Percentiles rank a stretch among this genome's conserved stretches.
phyloP scores from a whole-genome alignment of 805 yeast genomes.

The Cyberlindnera galapagoensis region DNA sequence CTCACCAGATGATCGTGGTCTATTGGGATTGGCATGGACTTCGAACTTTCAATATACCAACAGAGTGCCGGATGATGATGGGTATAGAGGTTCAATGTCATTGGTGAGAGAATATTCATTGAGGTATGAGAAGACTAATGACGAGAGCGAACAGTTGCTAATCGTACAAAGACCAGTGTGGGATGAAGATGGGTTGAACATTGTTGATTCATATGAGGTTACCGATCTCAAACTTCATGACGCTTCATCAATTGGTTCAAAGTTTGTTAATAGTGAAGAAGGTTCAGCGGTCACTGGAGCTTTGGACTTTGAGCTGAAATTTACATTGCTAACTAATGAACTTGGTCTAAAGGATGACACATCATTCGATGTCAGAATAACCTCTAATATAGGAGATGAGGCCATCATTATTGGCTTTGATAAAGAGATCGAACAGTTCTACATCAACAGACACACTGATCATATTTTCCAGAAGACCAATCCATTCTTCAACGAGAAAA shows the following conservation, averaged over 20 bases:
- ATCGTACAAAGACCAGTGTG: slow-evolving; percentile 24
- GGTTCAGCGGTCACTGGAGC: slow-evolving; percentile 20
- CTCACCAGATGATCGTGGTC: slow-evolving; percentile 16
- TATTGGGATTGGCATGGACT: slow-evolving; percentile 36
- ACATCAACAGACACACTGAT: slow-evolving; percentile 23
- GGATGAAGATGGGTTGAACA: slow-evolving; percentile 3
- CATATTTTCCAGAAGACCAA: slow-evolving; percentile 18
- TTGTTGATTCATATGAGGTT: neutral
- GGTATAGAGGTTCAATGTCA: slow-evolving; percentile 32
- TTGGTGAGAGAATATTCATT: slow-evolving; percentile 26
- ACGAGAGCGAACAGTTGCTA: slow-evolving; percentile 18
- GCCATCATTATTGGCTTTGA: slow-evolving; percentile 25
- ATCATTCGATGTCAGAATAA: slow-evolving; percentile 17
- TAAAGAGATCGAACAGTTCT: slow-evolving; percentile 19
- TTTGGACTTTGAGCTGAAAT: slow-evolving; percentile 22
- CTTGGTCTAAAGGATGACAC: slow-evolving; percentile 4
- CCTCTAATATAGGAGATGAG: slow-evolving; percentile 17
- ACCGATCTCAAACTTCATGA: neutral
- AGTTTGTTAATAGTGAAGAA: neutral
- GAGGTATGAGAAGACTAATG: slow-evolving; percentile 22
- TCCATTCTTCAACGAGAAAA: slow-evolving; percentile 24
- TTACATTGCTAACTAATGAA: slow-evolving; percentile 13
- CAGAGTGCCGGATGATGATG: slow-evolving; percentile 28
- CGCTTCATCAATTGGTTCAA: neutral
- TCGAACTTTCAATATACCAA: slow-evolving; percentile 36